Percentiles rank a stretch among this genome's conserved stretches.
Conservation (phyloP, 192 early-diverging fungal genomes). For the Hyaloraphidium curvatum region DNA sequence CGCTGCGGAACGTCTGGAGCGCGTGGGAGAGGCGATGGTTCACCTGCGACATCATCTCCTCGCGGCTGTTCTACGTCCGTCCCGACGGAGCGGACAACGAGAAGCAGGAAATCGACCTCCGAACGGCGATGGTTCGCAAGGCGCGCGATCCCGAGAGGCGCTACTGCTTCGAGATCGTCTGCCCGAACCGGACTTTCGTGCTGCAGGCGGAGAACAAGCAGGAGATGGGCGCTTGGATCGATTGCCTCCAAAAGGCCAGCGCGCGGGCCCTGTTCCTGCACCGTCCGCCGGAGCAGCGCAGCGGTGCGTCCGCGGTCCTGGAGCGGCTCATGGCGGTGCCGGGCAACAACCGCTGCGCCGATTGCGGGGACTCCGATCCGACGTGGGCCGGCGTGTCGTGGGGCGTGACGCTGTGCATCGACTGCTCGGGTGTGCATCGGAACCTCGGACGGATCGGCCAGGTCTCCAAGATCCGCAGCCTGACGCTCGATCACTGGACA, state of each 20-base stretch:
- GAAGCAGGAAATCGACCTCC: too few relatives aligned
- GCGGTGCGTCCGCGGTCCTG: background rate
- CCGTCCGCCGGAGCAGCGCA: constrained; percentile 1
- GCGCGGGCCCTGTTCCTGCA: constrained; percentile 12
- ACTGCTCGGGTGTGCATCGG: constrained; percentile 81
- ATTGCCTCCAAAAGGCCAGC: constrained; percentile 35
- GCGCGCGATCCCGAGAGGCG: too few relatives aligned
- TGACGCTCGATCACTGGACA: constrained; percentile 76
- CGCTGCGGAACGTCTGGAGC: constrained; percentile 56
- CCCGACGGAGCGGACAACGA: too few relatives aligned
- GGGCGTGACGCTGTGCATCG: constrained; percentile 64
- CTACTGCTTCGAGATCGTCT: too few relatives aligned
- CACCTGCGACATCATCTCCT: too few relatives aligned
- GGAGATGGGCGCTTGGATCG: constrained; percentile 60
- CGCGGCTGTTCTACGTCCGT: too few relatives aligned
- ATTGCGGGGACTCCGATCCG: constrained; percentile 20
- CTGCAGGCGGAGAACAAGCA: constrained; percentile 54
- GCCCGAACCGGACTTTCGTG: too few relatives aligned
- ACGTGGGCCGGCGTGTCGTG: constrained; percentile 73
- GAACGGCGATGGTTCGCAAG: too few relatives aligned
- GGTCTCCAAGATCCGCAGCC: constrained; percentile 65
- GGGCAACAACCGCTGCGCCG: constrained; percentile 31
- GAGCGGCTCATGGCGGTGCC: constrained; percentile 4
- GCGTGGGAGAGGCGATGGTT: background rate
- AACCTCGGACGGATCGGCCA: constrained; percentile 64